Evolutionary conservation across 768 basidiomycete species (phyloP).

Genomic region (Leccinum barrowsii): DNA sequence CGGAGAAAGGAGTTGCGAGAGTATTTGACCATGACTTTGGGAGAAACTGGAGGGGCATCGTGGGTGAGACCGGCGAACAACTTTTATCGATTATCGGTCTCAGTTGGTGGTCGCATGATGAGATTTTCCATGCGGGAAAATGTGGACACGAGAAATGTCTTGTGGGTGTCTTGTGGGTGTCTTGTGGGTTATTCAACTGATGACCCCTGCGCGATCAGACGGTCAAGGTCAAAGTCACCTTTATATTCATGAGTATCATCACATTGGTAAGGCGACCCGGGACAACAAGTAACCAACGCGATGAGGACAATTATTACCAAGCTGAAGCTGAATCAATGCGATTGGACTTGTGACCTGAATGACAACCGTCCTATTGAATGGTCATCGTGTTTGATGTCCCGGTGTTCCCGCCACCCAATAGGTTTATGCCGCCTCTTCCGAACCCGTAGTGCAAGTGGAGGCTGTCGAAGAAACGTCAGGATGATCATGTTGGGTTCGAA

Average conservation of each 20-base stretch:
- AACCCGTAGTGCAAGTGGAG: no score
- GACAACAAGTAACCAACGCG: neutral
- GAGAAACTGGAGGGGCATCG: neutral
- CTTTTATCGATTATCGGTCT: neutral
- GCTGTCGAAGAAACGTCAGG: neutral
- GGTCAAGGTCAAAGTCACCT: neutral
- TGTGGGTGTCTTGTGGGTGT: neutral
- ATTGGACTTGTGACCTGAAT: neutral
- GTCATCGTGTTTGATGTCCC: neutral
- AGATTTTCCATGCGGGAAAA: neutral
- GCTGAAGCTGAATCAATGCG: neutral
- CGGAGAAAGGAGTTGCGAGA: constrained; percentile 17
- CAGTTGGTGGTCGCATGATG: neutral
- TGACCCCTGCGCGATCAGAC: no score
- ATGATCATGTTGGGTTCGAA: neutral
- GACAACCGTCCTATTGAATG: neutral
- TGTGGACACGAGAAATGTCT: neutral
- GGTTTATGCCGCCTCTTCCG: neutral
- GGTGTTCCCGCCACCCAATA: neutral
- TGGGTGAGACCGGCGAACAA: neutral
- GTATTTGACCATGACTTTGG: constrained; percentile 24
- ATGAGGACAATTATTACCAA: neutral
- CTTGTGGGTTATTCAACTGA: neutral
- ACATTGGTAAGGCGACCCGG: neutral
- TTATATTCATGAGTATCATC: neutral